Evolutionary conservation across 1,284 basidiomycete genomes (phyloP).

Genomic region (Mrakiaceae sp.): DNA sequence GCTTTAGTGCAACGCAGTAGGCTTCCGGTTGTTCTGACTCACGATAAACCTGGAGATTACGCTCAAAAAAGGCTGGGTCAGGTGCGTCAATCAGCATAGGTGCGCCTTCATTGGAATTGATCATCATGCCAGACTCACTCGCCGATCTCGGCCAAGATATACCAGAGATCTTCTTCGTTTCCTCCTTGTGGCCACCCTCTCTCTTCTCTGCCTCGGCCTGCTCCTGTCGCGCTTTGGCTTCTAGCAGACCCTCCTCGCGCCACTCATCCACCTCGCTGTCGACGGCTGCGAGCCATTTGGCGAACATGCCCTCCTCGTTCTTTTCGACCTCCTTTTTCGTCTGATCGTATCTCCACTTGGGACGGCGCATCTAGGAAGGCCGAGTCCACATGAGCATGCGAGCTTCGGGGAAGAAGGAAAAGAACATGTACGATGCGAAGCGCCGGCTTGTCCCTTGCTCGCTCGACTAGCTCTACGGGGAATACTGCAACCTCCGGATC

Average conservation of each 20-base stretch:
- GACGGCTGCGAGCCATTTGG: slow-evolving; percentile 57
- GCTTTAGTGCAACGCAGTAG: slow-evolving; percentile 19
- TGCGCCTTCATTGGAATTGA: slow-evolving; percentile 13
- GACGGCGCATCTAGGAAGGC: slow-evolving; percentile 53
- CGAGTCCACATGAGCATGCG: slow-evolving; percentile 23
- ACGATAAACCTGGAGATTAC: slow-evolving; percentile 77
- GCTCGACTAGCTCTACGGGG: slow-evolving; percentile 25
- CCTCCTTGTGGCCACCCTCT: slow-evolving; percentile 13
- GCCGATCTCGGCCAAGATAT: slow-evolving; percentile 30
- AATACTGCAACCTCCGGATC: slow-evolving; percentile 40
- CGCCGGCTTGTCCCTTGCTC: slow-evolving; percentile 12
- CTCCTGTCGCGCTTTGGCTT: neutral
- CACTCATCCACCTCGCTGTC: slow-evolving; percentile 49
- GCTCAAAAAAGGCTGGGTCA: slow-evolving; percentile 60
- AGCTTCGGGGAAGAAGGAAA: too few species aligned
- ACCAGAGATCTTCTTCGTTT: slow-evolving; percentile 13
- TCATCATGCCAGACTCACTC: slow-evolving; percentile 10
- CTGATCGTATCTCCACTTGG: slow-evolving; percentile 74
- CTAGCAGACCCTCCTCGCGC: slow-evolving; percentile 31
- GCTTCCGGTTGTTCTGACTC: too few species aligned
- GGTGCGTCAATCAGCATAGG: too few species aligned
- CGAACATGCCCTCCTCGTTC: slow-evolving; percentile 69
- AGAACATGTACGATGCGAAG: slow-evolving; percentile 18
- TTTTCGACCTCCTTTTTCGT: slow-evolving; percentile 72
- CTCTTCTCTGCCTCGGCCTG: neutral